A percentile compares a stretch with the other conserved stretches of the same genome.
Evolutionary conservation across 2,329 filamentous ascomycete genomes (phyloP).

Genomic region (Fusarium sp.): DNA sequence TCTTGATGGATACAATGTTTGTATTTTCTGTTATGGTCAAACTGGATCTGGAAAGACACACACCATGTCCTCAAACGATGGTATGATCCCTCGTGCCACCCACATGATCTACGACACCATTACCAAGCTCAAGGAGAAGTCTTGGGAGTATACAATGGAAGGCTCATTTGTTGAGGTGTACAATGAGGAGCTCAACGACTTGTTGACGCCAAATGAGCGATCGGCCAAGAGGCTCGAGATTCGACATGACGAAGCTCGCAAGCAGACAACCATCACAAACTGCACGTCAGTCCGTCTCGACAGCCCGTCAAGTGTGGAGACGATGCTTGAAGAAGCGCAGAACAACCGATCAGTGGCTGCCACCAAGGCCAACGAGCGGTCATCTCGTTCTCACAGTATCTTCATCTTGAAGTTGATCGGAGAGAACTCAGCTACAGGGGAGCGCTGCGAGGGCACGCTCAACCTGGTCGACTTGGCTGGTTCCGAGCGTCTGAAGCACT

Average conservation of each 20-base stretch:
- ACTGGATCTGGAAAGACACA: constrained; percentile 96
- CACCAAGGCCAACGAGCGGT: constrained; percentile 96
- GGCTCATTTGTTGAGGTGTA: constrained; percentile 97
- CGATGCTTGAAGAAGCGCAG: constrained; percentile 80
- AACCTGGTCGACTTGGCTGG: constrained; percentile 97
- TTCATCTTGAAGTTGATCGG: constrained; percentile 86
- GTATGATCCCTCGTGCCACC: constrained; percentile 94
- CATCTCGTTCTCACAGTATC: constrained; percentile 92
- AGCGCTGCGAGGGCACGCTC: constrained; percentile 89
- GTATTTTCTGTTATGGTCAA: constrained; percentile 98
- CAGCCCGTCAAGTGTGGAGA: constrained; percentile 80
- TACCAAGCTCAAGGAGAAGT: constrained; percentile 83
- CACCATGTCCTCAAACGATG: constrained; percentile 90
- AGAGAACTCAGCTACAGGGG: constrained; percentile 77
- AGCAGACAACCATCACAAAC: constrained; percentile 83
- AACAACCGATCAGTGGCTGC: constrained; percentile 91
- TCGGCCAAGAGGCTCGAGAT: constrained; percentile 84
- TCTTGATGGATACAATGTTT: constrained; percentile 96
- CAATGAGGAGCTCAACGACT: constrained; percentile 94
- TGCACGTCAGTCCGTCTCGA: constrained; percentile 79
- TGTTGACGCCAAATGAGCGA: constrained; percentile 68
- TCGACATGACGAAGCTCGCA: constrained; percentile 81
- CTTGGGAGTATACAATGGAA: constrained; percentile 94
- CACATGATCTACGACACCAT: constrained; percentile 93
- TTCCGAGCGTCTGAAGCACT: constrained; percentile 88